Conservation (phyloP, 257 asterid genomes). For the Linderniella brevidens region DNA sequence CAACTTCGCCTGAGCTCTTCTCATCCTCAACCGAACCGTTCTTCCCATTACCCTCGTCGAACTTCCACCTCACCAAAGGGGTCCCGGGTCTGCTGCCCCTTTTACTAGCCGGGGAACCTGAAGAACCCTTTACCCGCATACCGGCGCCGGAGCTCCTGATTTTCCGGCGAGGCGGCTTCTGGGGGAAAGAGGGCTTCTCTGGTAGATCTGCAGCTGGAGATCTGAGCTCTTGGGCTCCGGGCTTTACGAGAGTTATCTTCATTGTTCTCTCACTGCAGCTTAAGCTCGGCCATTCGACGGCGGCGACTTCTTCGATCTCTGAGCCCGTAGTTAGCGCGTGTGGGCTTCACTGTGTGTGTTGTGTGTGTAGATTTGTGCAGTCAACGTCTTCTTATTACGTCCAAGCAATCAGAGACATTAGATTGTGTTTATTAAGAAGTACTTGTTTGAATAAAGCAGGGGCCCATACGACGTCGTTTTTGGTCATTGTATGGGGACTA, state of each 20-base stretch:
- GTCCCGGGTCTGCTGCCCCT: constrained; percentile 39
- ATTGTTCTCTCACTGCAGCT: constrained; percentile 13
- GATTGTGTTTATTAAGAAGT: no score
- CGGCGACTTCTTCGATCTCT: background rate
- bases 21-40: constrained; percentile 14
- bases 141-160: constrained; percentile 23
- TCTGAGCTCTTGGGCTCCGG: constrained; percentile 1
- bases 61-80: constrained; percentile 49
- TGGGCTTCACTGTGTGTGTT: no score
- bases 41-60: constrained; percentile 18
- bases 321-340: no score
- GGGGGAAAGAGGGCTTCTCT: constrained; percentile 10
- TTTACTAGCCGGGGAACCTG: constrained; percentile 7
- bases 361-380: no score
- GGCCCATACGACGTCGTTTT: no score
- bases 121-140: constrained; percentile 27
- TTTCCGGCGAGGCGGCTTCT: constrained; percentile 34
- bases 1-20: constrained; percentile 13
- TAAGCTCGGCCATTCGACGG: constrained; percentile 24
- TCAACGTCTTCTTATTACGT: no score
- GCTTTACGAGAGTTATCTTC: constrained; percentile 28
- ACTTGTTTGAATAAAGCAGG: no score
- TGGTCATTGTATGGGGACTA: no score
- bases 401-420: no score
- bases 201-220: constrained; percentile 23